Evolutionary conservation across 1,284 basidiomycete species (phyloP), one percentile per base, ranked within the genome.

Genomic region (Apiotrichum porosum): DNA sequence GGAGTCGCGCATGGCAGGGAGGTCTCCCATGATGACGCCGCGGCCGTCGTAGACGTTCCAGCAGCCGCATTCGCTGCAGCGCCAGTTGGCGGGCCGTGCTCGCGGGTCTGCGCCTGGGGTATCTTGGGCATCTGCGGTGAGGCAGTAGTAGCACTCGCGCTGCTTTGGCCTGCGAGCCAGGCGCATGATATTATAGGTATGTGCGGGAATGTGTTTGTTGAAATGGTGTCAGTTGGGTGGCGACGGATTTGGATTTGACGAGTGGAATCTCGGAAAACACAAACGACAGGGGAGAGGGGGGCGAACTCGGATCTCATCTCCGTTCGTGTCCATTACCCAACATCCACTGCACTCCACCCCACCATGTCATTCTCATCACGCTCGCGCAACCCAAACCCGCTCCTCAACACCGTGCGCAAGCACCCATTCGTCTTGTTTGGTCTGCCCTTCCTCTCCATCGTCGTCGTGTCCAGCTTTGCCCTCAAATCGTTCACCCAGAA

Each of bases 391-490:
- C 79, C 81, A 21, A 46, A 52, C 44, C 48, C 54, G 12, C 41
- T 63, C 39, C 41, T 65, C 30, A 49, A 52, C 9, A 37, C 57
- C 6, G 52, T 75, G 38, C 72, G 76, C 15, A 59, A 63, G 9
- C 69, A 62, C 15, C 78, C 78, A 9, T 76, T 79, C 58, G 58
- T 76, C 17, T 61, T 73, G 44, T 97, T 97, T 58, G 93, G 93
- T 8, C 71, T 93, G 2, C 90, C 93, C 0, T 97, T 97, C 73
- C 56, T 95, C 18, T 68, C 84, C 49, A 78, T 93, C 62, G 86
- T 97, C 67, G 88, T 97, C 53, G 83, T 80, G 9, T 84, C 88
- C 14, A 90, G 86, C n/a, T 97, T 86, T 65, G 90, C 82, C 2
- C 76, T 98, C 42, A 80, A 84, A 34, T 78, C 80, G 4, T 83